Conservation (phyloP, 2,329 filamentous ascomycete genomes). For the Cladophialophora exuberans region DNA sequence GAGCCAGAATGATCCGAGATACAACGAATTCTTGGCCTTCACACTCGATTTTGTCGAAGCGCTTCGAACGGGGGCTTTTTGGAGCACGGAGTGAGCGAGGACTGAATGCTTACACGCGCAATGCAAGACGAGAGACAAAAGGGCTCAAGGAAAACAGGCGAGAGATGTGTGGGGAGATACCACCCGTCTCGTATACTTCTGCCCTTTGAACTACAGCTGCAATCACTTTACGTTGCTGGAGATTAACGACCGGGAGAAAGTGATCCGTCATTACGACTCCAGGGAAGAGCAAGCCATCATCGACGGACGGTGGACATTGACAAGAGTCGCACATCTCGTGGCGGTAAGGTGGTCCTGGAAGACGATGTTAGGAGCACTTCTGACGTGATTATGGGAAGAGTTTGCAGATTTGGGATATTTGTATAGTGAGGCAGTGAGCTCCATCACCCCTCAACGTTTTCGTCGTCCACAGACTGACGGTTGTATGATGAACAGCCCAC, state of each 20-base stretch:
- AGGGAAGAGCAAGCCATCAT: constrained; percentile 23
- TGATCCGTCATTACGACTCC: constrained; percentile 37
- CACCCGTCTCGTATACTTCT: constrained; percentile 28
- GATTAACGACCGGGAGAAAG: constrained; percentile 33
- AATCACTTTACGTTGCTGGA: constrained; percentile 36
- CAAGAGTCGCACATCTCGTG: constrained; percentile 20
- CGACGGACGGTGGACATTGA: constrained; percentile 22
- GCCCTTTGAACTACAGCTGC: constrained; percentile 26
- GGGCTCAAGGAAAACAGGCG: no score
- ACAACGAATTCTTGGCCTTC: constrained; percentile 1
- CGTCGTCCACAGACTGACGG: background rate
- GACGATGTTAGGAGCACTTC: background rate
- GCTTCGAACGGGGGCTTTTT: background rate
- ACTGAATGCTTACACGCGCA: no score
- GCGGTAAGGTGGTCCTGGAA: background rate
- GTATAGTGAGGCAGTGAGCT: constrained; percentile 34
- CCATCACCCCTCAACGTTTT: background rate
- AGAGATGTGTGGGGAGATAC: background rate
- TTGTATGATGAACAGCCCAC: constrained; percentile 23
- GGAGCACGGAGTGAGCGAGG: no score
- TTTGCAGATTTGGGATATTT: constrained; percentile 33
- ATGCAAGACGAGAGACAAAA: no score
- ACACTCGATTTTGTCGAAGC: background rate
- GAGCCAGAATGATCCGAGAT: constrained; percentile 1
- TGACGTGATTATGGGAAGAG: constrained; percentile 29